Percentiles rank a stretch among this genome's conserved stretches.
Conservation (phyloP, 352 stramenopile species). For the Phytophthora parvispora region DNA sequence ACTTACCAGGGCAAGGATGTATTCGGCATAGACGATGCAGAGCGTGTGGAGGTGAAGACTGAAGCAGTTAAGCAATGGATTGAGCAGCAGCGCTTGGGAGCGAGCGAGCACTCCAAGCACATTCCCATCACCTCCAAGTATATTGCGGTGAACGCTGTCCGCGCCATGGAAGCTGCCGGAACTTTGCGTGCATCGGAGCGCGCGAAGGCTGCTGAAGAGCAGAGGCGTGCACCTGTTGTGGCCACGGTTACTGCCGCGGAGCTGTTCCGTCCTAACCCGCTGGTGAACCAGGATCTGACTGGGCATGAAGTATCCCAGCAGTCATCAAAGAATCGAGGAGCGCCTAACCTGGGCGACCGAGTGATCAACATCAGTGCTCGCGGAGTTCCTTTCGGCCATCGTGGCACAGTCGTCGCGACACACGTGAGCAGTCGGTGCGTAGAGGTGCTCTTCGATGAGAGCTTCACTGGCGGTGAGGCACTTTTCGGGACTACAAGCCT, state of each 20-base stretch:
- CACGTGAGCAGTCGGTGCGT: conserved; percentile 98
- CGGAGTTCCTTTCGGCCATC: conserved; percentile 97
- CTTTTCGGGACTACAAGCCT: conserved; percentile 97
- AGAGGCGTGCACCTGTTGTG: conserved; percentile 49
- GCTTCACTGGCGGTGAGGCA: conserved; percentile 97
- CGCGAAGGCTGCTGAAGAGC: conserved; percentile 51
- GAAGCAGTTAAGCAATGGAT: conserved; percentile 95
- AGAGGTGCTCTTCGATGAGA: conserved; percentile 97
- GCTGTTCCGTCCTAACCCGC: conserved; percentile 78
- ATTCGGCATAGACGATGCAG: conserved; percentile 80
- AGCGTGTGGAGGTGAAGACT: conserved; percentile 71
- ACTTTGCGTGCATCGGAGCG: conserved; percentile 74
- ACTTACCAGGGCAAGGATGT: conserved; percentile 92
- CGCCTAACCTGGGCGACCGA: conserved; percentile 96
- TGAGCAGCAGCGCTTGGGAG: conserved; percentile 90
- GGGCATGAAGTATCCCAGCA: conserved; percentile 68
- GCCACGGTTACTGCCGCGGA: conserved; percentile 54
- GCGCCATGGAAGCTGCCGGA: conserved; percentile 92
- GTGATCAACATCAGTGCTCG: conserved; percentile 97
- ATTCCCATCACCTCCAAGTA: conserved; percentile 95
- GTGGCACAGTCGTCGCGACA: conserved; percentile 98
- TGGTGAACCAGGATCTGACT: conserved; percentile 87
- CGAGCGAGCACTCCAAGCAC: conserved; percentile 89
- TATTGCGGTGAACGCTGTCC: conserved; percentile 93
- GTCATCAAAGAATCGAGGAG: conserved; percentile 68